These are phyloP conservation scores for Brassica balearica DNA, from an alignment of 441 rosid genomes.

Conservation along the genomic window DNA sequence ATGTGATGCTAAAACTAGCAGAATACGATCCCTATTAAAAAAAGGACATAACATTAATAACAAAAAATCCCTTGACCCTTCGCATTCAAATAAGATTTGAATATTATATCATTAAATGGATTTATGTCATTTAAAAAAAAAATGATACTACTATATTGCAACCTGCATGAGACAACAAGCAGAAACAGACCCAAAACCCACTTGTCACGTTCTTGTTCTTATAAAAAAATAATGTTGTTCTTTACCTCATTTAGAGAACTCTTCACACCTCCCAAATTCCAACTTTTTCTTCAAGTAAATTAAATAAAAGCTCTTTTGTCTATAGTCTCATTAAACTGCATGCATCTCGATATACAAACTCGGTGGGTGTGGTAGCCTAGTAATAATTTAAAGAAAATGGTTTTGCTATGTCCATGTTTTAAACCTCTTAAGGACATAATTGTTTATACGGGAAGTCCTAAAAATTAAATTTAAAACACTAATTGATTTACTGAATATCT, in stretches of 20 bases:
- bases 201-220: conserved; percentile 40
- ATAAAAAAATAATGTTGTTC: conserved; percentile 27
- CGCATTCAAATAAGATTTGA: background rate
- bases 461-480: background rate
- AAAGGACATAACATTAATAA: background rate
- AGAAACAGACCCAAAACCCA: conserved; percentile 22
- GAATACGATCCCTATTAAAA: no score
- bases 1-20: no score
- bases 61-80: conserved; percentile 15
- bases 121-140: conserved; percentile 8
- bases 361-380: background rate
- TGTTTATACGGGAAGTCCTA: background rate
- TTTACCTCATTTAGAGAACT: conserved; percentile 17
- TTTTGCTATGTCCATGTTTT: background rate
- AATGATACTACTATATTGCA: background rate
- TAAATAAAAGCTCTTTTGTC: background rate
- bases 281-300: conserved; percentile 18
- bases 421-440: background rate
- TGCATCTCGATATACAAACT: background rate
- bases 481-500: background rate
- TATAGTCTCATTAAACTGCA: background rate
- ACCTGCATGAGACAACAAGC: conserved; percentile 35
- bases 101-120: background rate
- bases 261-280: conserved; percentile 36
- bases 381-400: background rate